Conservation (phyloP, 805 yeast genomes). For the Candida xiaguanensis region DNA sequence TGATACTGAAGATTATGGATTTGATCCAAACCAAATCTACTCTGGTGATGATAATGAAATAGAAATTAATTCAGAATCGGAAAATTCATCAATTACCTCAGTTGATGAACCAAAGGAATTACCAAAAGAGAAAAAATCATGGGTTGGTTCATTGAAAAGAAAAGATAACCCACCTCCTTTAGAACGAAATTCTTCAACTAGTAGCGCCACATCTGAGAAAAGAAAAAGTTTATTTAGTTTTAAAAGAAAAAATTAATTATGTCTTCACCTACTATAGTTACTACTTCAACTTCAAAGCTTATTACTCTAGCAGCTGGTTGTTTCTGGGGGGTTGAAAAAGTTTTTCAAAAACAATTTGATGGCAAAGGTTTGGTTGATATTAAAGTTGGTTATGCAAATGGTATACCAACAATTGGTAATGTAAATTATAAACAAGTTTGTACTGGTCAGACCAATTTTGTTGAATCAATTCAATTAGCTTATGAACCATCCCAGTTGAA, state of each 20-base stretch:
- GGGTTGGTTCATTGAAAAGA: constrained; percentile 38
- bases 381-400: constrained; percentile 91
- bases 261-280: constrained; percentile 31
- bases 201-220: constrained; percentile 10
- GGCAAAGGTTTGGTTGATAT: constrained; percentile 66
- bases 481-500: constrained; percentile 68
- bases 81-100: constrained; percentile 7
- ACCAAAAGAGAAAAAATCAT: constrained; percentile 33
- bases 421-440: constrained; percentile 67
- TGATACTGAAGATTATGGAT: constrained; percentile 36
- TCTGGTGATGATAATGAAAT: constrained; percentile 29
- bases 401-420: constrained; percentile 47
- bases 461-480: constrained; percentile 81
- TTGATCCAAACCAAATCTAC: constrained; percentile 26
- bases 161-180: constrained; percentile 18
- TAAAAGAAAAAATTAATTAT: constrained; percentile 19
- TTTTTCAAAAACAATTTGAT: constrained; percentile 67
- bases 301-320: constrained; percentile 58
- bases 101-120: constrained; percentile 7
- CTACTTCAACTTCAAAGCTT: constrained; percentile 31
- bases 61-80: neutral
- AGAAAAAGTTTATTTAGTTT: constrained; percentile 36
- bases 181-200: constrained; percentile 13
- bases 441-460: constrained; percentile 67
- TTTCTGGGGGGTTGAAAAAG: constrained; percentile 88